Percentiles rank a stretch among this genome's conserved stretches.
phyloP scores from a whole-genome alignment of 1,284 basidiomycete species.

The Ganoderma multipileum region DNA sequence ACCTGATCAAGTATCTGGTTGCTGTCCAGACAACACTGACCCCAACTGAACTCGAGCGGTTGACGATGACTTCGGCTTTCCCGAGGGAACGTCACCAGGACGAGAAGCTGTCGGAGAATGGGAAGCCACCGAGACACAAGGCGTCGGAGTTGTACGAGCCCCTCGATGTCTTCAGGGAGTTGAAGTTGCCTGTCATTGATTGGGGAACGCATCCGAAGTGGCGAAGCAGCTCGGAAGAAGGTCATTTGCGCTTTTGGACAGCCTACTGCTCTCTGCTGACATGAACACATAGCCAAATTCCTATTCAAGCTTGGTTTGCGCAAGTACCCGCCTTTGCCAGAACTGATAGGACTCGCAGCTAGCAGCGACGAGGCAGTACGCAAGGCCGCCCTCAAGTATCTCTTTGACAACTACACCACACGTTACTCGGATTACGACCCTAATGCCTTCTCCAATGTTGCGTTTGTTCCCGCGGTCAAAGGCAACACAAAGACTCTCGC shows the following conservation, averaged over 20 bases:
- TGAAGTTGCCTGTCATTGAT: constrained; percentile 86
- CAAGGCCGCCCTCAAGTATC: constrained; percentile 74
- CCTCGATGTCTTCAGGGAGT: constrained; percentile 69
- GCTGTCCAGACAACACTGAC: constrained; percentile 81
- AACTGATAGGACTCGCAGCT: constrained; percentile 74
- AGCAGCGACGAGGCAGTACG: constrained; percentile 54
- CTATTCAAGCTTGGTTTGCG: constrained; percentile 82
- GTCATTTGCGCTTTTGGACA: constrained; percentile 44
- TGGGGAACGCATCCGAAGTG: constrained; percentile 87
- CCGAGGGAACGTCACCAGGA: constrained; percentile 59
- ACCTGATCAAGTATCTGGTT: constrained; percentile 90
- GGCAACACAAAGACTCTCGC: constrained; percentile 60
- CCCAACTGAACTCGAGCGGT: constrained; percentile 71
- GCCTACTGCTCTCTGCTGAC: background rate
- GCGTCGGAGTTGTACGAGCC: constrained; percentile 90
- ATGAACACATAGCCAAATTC: constrained; percentile 71
- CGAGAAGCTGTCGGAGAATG: constrained; percentile 34
- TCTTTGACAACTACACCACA: constrained; percentile 72
- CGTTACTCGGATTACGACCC: constrained; percentile 75
- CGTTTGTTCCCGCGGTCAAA: constrained; percentile 84
- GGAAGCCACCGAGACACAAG: constrained; percentile 56
- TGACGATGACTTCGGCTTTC: constrained; percentile 86
- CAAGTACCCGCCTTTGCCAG: constrained; percentile 74
- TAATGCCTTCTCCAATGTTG: constrained; percentile 56
- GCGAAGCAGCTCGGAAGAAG: constrained; percentile 85